A percentile compares a stretch with the other conserved stretches of the same genome.
Conservation (phyloP, 495 filamentous ascomycete genomes). For the Neurospora sp. region DNA sequence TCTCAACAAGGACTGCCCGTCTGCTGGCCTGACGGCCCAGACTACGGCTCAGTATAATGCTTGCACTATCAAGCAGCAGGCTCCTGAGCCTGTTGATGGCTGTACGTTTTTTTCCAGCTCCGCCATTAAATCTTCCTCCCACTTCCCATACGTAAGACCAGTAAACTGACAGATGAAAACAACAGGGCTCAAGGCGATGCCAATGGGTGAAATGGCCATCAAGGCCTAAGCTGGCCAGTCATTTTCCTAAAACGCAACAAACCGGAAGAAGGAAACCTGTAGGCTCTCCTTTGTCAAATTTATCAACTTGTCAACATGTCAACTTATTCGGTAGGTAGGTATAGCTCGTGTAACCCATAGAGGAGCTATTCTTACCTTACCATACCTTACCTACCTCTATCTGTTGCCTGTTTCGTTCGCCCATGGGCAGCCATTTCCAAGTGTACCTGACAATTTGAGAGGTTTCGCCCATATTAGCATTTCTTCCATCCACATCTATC, state of each 20-base stretch:
- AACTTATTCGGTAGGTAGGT: background rate
- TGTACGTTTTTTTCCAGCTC: constrained; percentile 26
- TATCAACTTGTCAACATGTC: background rate
- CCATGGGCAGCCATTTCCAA: background rate
- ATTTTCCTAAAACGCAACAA: background rate
- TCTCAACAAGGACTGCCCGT: constrained; percentile 39
- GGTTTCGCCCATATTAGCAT: background rate
- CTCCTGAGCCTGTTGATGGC: constrained; percentile 41
- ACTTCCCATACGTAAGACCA: background rate
- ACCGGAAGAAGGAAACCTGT: background rate
- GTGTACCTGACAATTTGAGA: background rate
- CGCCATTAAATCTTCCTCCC: background rate
- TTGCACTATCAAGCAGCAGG: constrained; percentile 38
- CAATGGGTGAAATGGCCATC: constrained; percentile 41
- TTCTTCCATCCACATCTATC: background rate
- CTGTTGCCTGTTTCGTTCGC: background rate
- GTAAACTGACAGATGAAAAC: background rate
- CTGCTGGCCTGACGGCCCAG: constrained; percentile 36
- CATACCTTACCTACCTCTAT: background rate
- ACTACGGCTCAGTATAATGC: constrained; percentile 34
- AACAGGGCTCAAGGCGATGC: constrained; percentile 40
- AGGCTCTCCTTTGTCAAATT: background rate
- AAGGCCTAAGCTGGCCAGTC: constrained; percentile 29
- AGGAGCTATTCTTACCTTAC: background rate
- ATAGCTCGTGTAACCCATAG: background rate